Evolutionary conservation across 2,329 filamentous ascomycete genomes (phyloP), one percentile per base, ranked within the genome.

Genomic region (Ophiostoma sp.): DNA sequence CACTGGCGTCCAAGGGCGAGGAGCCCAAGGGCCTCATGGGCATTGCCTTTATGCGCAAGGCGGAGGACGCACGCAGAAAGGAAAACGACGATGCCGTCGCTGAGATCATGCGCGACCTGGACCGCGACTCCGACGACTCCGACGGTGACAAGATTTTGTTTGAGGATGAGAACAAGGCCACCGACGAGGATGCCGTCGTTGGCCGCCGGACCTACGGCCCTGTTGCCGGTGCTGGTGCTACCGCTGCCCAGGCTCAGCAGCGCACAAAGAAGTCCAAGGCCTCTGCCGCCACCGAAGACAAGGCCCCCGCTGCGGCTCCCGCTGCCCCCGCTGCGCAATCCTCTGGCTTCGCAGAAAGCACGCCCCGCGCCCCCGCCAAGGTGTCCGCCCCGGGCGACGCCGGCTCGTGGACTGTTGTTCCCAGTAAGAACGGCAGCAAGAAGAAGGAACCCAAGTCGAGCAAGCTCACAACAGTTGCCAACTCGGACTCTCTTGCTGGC

Each of bases 1-100:
- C 78, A 72, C 74, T 83, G 72, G 10, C 62, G 62, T 39, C 62
- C 35, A 65, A 65, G 35, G 74, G 83, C 31, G 81, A 80, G 23
- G 83, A 86, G 74, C 89, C 89, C 17, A 90, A 87, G 75, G 71
- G 71, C 15, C 81, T 99, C 7, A 88, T 92, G 79, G 86, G 86
- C 68, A 93, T 99, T 90, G 92, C 92, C 72, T 99, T 99, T 78
- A 98, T 99, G 95, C 88, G 90, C 76, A 93, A 90, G 74, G 92
- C 93, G 1, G 94, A 97, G 76, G 90, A 90, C 36, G 84, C 88
- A 52, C 89, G 87, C 5, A 83, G 87, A 27, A 60, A 71, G 73
- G 86, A 88, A 71, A 97, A 98, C 74, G 92, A 97, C 75, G 90
- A 91, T 70, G 86, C 92, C 70, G 81, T 92, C 15, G 84, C 83